phyloP scores from a whole-genome alignment of 768 basidiomycete genomes.

The Rhodosporidiobolus odoratus region DNA sequence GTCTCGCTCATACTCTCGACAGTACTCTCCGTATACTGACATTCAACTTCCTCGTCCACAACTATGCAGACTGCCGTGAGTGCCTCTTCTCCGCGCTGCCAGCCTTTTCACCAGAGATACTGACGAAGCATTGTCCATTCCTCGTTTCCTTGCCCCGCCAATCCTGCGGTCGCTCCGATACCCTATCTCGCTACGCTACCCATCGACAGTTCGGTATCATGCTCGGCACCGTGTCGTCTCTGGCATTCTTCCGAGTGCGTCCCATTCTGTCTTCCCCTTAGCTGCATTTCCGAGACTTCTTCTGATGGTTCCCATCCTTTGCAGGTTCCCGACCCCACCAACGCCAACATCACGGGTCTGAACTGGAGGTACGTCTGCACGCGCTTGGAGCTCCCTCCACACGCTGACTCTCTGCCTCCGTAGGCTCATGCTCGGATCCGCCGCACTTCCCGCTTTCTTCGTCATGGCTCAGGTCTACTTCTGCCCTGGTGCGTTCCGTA shows the following conservation, averaged over 20 bases:
- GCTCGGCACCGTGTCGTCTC: slow-evolving; percentile 24
- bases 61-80: too few species aligned
- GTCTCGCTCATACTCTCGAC: not conserved
- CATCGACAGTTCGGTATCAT: slow-evolving; percentile 45
- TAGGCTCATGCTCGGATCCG: slow-evolving; percentile 23
- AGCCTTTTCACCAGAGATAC: too few species aligned
- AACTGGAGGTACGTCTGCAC: slow-evolving; percentile 48
- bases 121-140: too few species aligned
- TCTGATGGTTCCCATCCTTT: not conserved
- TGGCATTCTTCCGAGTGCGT: slow-evolving; percentile 13
- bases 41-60: not conserved
- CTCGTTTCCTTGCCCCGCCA: not conserved
- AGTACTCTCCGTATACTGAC: not conserved
- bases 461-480: slow-evolving; percentile 21
- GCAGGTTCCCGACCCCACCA: slow-evolving; percentile 10
- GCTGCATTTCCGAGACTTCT: not conserved
- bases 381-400: too few species aligned
- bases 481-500: too few species aligned
- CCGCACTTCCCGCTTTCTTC: slow-evolving; percentile 47
- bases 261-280: not conserved
- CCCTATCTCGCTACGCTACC: slow-evolving; percentile 26
- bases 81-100: too few species aligned
- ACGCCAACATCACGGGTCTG: slow-evolving; percentile 31
- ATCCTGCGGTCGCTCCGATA: not conserved
- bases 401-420: too few species aligned